Base-by-base conservation (phyloP, 176 grass and related monocot genomes). In the Oryza longistaminata region DNA sequence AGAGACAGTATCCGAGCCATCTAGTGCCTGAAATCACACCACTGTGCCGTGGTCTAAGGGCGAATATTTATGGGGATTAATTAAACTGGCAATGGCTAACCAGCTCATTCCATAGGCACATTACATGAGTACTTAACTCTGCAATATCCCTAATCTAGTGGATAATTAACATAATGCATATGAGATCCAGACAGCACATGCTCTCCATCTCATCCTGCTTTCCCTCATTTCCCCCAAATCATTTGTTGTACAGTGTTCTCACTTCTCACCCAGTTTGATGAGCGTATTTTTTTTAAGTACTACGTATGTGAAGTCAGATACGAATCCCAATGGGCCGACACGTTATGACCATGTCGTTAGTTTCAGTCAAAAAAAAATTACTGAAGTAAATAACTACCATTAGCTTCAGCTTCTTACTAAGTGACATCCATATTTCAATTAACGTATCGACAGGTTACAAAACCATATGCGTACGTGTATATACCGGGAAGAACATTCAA, bases 131-230 rank as follows among this genome's bases (percentile, higher is more conserved):
- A n/a, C 27, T 83, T 75, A 75, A 35, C 26, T 64, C 27, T 67
- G 29, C 17, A 16, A 68, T 76, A 55, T 26, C 40, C 45, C n/a
- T 21, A 55, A 21, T 13, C 45, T 45, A 66, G 22, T 68, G 74
- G 74, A 83, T 80, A 74, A 80, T 26, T 43, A 49, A 3, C 68
- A 55, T 48, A 65, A 25, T 39, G 55, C 21, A 8, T 52, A 8
- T 52, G 21, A 87, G 84, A 87, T 87, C 74, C 84, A 61, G 74
- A 68, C 60, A 62, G 1, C 84, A 83, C 84, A 60, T 83, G 79
- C 60, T 68, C 25, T 6, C 79, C 84, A 44, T 7, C 72, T 33
- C 31, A 77, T 42, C 29, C 27, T 34, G 14, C 29, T 10, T 19
- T 75, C 68, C 15, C 48, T 75, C 34, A 37, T 44, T 19, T 11